Base-by-base conservation (phyloP, 805 yeast genomes). In the Kazachstania taianensis region DNA sequence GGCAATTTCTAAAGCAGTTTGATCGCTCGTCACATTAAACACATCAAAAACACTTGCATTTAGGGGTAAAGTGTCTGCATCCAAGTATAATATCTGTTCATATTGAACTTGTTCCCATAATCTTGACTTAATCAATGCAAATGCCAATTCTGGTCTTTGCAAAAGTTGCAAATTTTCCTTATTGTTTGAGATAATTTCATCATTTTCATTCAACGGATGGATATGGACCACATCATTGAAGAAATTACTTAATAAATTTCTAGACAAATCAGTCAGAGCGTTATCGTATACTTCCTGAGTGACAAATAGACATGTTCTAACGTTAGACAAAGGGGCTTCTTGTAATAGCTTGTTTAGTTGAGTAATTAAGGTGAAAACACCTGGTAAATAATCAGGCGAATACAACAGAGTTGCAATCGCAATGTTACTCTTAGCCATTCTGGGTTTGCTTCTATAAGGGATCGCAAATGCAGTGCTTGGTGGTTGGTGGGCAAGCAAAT, bases 61-160 rank as follows among this genome's bases (percentile, higher is more conserved):
- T 22, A 63, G 28, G 3, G 78, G 78, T 28, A 76, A 52, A 3
- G 81, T 65, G 54, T 81, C 92, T 2, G 75, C 64, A 55, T 81
- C 92, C 38, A 81, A 50, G 50, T 77, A 81, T 13, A 78, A 51
- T 1, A 80, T 53, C 35, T 62, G 66, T 9, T 69, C 70, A 48
- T 48, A 66, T 30, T 58, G 55, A 8, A 51, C 48, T 35, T 72
- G 56, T 23, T 62, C 57, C 72, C 78, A 75, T 22, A 73, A 48
- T 35, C 66, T 59, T 6, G 72, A 57, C 43, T 75, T 75, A 34
- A 73, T 61, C 43, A 66, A 66, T 2, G 79, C 72, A 39, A 64
- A 64, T 17, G 65, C 59, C 30, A 74, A 53, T 43, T 73, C 79
- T 4, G 77, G 75, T 43, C 81, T 60, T 16, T 62, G 55, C 44